Conservation (phyloP, 495 filamentous ascomycete genomes). For the Thozetella sp. region DNA sequence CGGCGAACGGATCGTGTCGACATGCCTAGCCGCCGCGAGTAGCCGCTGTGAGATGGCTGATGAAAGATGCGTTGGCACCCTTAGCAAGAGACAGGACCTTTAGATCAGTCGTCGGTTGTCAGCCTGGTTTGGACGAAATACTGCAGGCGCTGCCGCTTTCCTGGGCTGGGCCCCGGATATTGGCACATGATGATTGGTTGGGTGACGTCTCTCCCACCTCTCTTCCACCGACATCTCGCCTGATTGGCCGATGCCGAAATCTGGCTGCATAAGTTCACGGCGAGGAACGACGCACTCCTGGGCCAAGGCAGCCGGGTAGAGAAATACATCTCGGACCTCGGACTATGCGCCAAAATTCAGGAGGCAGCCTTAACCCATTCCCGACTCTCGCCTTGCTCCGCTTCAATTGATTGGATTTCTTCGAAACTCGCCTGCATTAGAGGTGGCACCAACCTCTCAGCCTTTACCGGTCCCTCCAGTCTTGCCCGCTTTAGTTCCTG, state of each 20-base stretch:
- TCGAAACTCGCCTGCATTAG: not conserved
- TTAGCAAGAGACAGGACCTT: not conserved
- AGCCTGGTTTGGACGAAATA: not conserved
- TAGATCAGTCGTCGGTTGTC: not conserved
- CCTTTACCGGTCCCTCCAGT: too few species aligned
- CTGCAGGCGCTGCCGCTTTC: not conserved
- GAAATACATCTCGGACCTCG: not conserved
- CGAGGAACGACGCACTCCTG: not conserved
- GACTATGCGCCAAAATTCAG: not conserved
- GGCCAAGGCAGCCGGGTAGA: not conserved
- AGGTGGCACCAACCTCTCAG: not conserved
- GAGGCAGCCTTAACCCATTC: not conserved
- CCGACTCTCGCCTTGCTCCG: not conserved
- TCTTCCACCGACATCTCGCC: not conserved
- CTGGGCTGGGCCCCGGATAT: not conserved
- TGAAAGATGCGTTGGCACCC: not conserved
- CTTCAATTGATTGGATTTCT: not conserved
- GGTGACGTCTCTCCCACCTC: not conserved
- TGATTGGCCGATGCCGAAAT: not conserved
- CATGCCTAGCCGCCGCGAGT: too few species aligned
- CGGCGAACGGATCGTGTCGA: not conserved
- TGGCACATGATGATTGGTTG: not conserved
- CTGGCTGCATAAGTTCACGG: not conserved
- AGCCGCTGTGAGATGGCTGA: too few species aligned
- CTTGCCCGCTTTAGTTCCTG: too few species aligned